Percentiles rank a stretch among this genome's conserved stretches.
Evolutionary conservation across 805 yeast genomes (phyloP).

Genomic region (Candida morakotiae): DNA sequence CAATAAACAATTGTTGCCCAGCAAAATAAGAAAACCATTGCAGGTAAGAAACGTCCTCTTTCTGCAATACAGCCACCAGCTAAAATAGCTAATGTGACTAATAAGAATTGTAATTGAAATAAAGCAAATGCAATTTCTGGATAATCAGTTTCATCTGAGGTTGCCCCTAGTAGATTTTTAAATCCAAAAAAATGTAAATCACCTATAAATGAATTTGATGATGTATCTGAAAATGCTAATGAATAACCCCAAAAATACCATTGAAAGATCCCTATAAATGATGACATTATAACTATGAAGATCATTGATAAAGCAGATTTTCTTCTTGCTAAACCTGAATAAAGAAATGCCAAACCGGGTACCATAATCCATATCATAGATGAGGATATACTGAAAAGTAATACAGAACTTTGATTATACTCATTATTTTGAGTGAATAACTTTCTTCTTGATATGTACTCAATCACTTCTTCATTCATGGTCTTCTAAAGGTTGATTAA

Average conservation of each 20-base stretch:
- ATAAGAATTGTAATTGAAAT: slow-evolving; percentile 86
- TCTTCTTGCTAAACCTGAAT: slow-evolving; percentile 86
- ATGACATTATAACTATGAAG: slow-evolving; percentile 73
- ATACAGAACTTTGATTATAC: slow-evolving; percentile 23
- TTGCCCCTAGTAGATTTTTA: slow-evolving; percentile 57
- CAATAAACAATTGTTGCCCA: slow-evolving; percentile 93
- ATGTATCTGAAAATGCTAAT: slow-evolving; percentile 75
- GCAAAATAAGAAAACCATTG: slow-evolving; percentile 72
- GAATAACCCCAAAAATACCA: slow-evolving; percentile 99
- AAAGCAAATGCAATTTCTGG: slow-evolving; percentile 84
- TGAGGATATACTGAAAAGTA: slow-evolving; percentile 54
- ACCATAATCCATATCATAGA: slow-evolving; percentile 85
- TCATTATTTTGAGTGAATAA: slow-evolving; percentile 32
- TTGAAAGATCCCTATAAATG: slow-evolving; percentile 72
- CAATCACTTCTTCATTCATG: slow-evolving; percentile 8
- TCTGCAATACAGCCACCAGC: slow-evolving; percentile 88
- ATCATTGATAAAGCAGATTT: slow-evolving; percentile 86
- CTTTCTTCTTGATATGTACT: slow-evolving; percentile 22
- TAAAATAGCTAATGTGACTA: slow-evolving; percentile 88
- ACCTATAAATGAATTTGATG: slow-evolving; percentile 84
- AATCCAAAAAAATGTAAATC: slow-evolving; percentile 80
- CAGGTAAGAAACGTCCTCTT: slow-evolving; percentile 85
- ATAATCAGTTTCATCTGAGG: slow-evolving; percentile 40
- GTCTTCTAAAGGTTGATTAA: too few species aligned
- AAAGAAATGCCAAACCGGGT: slow-evolving; percentile 90